Evolutionary conservation across 1,284 basidiomycete genomes (phyloP).

Genomic region (Tilletiaria anomala): DNA sequence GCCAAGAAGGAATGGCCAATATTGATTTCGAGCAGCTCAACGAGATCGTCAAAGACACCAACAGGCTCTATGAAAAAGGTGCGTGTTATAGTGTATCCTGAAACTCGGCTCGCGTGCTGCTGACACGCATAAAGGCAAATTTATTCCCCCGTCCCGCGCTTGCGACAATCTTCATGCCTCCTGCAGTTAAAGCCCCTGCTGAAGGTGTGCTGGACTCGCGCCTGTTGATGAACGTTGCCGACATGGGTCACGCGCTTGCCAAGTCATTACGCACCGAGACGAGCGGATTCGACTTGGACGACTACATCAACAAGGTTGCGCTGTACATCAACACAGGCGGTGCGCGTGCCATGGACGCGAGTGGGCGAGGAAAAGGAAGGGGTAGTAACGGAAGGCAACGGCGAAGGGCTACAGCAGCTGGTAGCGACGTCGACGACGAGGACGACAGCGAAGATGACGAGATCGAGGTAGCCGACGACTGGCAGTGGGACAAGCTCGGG

Average conservation of each 20-base stretch:
- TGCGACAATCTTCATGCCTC: background rate
- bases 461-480: slow-evolving; percentile 8
- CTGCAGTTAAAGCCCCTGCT: slow-evolving; percentile 15
- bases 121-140: background rate
- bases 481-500: slow-evolving; percentile 30
- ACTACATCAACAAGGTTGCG: slow-evolving; percentile 19
- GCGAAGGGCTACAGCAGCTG: too few species aligned
- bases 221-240: slow-evolving; percentile 20
- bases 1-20: slow-evolving; percentile 6
- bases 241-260: slow-evolving; percentile 29
- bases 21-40: slow-evolving; percentile 5
- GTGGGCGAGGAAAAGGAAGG: too few species aligned
- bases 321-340: too few species aligned
- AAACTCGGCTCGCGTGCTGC: background rate
- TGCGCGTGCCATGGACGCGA: too few species aligned
- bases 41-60: slow-evolving; percentile 6
- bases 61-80: slow-evolving; percentile 12
- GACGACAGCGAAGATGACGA: slow-evolving; percentile 5
- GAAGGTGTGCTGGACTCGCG: slow-evolving; percentile 29
- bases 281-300: slow-evolving; percentile 31
- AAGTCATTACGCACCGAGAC: slow-evolving; percentile 25
- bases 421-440: background rate
- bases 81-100: background rate
- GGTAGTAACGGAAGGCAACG: background rate
- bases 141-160: background rate